Percentiles rank a stretch among this genome's conserved stretches.
phyloP scores from a whole-genome alignment of 768 basidiomycete genomes.

The Hypholoma sublateritium region DNA sequence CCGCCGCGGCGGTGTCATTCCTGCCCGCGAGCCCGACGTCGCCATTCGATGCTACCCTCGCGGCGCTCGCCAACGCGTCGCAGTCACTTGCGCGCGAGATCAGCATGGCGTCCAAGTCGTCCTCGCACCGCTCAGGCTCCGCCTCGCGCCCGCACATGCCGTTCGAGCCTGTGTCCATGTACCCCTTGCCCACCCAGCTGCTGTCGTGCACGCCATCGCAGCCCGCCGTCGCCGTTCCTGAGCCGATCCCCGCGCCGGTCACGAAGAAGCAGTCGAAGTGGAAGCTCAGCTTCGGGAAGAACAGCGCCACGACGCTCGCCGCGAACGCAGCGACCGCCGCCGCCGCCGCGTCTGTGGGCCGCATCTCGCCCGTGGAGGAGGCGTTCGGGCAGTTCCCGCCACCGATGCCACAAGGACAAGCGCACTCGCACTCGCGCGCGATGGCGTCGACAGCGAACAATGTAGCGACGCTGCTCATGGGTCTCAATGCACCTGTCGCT shows the following conservation, averaged over 20 bases:
- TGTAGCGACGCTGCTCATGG: conserved; percentile 75
- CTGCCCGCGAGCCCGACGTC: conserved; percentile 17
- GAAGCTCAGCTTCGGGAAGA: conserved; percentile 77
- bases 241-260: conserved; percentile 32
- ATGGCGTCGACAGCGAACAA: conserved; percentile 77
- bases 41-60: conserved; percentile 56
- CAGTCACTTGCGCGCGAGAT: conserved; percentile 85
- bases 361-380: conserved; percentile 41
- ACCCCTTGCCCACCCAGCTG: conserved; percentile 38
- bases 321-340: conserved; percentile 6
- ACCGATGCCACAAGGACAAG: conserved; percentile 27
- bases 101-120: conserved; percentile 59
- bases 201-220: conserved; percentile 22
- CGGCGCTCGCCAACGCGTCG: conserved; percentile 75
- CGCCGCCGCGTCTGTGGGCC: conserved; percentile 25
- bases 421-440: conserved; percentile 21
- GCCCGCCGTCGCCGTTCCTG: conserved; percentile 9
- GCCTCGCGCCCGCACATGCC: conserved; percentile 23
- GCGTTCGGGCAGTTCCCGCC: conserved; percentile 16
- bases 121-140: conserved; percentile 32
- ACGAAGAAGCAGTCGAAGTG: conserved; percentile 86
- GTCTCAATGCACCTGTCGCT: conserved; percentile 49
- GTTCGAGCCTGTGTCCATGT: conserved; percentile 48
- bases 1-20: conserved; percentile 26
- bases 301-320: conserved; percentile 34